A percentile compares a stretch with the other conserved stretches of the same genome.
Evolutionary conservation across 139 green algal genomes (phyloP).

Genomic region (Micromonas pusilla): DNA sequence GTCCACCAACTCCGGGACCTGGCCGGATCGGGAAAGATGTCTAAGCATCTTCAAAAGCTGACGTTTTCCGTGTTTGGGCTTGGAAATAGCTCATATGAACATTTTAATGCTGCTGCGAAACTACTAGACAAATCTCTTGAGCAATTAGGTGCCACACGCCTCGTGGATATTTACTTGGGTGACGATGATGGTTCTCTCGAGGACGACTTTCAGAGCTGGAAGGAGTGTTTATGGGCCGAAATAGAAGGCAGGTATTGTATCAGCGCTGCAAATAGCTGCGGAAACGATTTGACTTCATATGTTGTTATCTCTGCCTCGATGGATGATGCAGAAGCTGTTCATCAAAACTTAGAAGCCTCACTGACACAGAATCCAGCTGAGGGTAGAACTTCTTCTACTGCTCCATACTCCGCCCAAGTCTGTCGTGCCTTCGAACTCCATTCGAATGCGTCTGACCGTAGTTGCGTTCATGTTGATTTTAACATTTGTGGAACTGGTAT

Average conservation of each 20-base stretch:
- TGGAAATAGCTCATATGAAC: constrained; percentile 96
- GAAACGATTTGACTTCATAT: too few relatives aligned
- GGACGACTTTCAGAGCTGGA: constrained; percentile 90
- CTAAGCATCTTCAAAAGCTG: constrained; percentile 31
- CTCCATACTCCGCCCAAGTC: constrained; percentile 53
- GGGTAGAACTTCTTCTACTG: too few relatives aligned
- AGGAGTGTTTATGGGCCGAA: constrained; percentile 46
- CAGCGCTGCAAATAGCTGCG: too few relatives aligned
- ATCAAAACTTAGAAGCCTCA: too few relatives aligned
- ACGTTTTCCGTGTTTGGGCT: constrained; percentile 86
- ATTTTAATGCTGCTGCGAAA: constrained; percentile 73
- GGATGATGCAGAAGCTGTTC: too few relatives aligned
- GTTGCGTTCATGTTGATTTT: constrained; percentile 89
- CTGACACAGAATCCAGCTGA: too few relatives aligned
- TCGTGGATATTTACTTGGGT: constrained; percentile 66
- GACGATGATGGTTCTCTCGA: constrained; percentile 91
- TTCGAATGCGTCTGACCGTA: constrained; percentile 58
- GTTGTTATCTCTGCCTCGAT: too few relatives aligned
- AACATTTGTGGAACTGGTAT: constrained; percentile 44
- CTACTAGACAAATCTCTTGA: constrained; percentile 53
- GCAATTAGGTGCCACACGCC: constrained; percentile 52
- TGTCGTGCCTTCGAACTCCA: constrained; percentile 72
- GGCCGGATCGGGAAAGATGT: constrained; percentile 34
- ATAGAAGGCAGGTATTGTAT: constrained; percentile 37
- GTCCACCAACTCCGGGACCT: constrained; percentile 66